A percentile compares a stretch with the other conserved stretches of the same genome.
Conservation (phyloP, 2,329 filamentous ascomycete genomes). For the Xylariaceae sp. region DNA sequence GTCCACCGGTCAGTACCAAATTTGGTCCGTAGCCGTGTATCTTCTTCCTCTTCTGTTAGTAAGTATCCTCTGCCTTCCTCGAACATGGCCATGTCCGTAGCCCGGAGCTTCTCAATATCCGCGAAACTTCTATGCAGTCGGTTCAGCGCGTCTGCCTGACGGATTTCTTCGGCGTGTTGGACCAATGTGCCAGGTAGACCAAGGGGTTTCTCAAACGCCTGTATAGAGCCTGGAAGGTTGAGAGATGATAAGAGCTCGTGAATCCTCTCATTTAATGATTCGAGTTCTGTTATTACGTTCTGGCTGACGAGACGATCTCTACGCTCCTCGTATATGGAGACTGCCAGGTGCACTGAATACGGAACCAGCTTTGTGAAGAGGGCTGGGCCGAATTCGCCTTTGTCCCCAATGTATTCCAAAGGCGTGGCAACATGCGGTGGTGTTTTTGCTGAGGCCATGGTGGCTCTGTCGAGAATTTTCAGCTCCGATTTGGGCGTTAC, state of each 20-base stretch:
- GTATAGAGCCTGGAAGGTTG: slow-evolving; percentile 85
- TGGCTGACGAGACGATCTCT: slow-evolving; percentile 87
- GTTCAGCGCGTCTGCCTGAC: slow-evolving; percentile 82
- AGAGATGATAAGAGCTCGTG: slow-evolving; percentile 76
- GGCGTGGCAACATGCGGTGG: slow-evolving; percentile 81
- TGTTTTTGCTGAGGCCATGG: slow-evolving; percentile 77
- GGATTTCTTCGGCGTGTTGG: slow-evolving; percentile 89
- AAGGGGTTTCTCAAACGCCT: slow-evolving; percentile 90
- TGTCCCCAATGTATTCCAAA: slow-evolving; percentile 73
- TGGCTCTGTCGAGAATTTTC: slow-evolving; percentile 77
- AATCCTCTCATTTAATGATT: slow-evolving; percentile 73
- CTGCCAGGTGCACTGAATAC: slow-evolving; percentile 90
- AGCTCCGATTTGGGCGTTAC: slow-evolving; percentile 88
- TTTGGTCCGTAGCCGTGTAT: slow-evolving; percentile 68
- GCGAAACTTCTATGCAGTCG: slow-evolving; percentile 75
- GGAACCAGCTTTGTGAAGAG: slow-evolving; percentile 90
- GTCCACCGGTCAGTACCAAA: slow-evolving; percentile 87
- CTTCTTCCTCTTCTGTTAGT: slow-evolving; percentile 76
- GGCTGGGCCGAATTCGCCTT: slow-evolving; percentile 75
- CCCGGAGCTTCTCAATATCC: slow-evolving; percentile 86
- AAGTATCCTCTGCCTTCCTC: slow-evolving; percentile 79
- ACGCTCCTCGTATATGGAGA: slow-evolving; percentile 90
- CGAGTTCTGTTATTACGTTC: slow-evolving; percentile 79
- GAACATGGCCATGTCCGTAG: slow-evolving; percentile 72
- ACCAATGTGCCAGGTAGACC: slow-evolving; percentile 80